Base-by-base conservation (phyloP, 2,329 filamentous ascomycete species). In the Clarireedia hainanense region DNA sequence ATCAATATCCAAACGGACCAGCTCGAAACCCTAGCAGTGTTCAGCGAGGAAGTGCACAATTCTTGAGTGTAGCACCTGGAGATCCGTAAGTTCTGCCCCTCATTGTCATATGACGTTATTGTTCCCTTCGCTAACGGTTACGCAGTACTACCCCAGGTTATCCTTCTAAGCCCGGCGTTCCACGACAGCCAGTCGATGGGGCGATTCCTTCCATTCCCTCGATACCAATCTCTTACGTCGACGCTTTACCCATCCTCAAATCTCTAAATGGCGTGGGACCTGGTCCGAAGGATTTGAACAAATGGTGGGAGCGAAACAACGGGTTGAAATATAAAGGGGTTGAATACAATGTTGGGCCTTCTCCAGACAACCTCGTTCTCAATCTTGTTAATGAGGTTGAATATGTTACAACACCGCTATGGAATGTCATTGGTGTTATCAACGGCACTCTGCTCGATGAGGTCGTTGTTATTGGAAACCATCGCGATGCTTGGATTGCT, bases 361-460 rank as follows among this genome's bases (percentile, higher is more conserved):
- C 84, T 5, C 74, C 91, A 0, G 81, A 88, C 15, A 72, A 81
- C 52, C 67, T 92, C 1, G 81, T 83, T 0, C 74, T 94, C 54
- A 89, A 91, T 67, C 78, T 89, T 6, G 42, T 80, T 66, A 96
- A 92, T 65, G 76, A 90, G 65, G 89, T 95, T 72, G 82, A 90
- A 47, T 94, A 95, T 66, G 82, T 83, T 14, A 92, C 81, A 1
- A 94, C 87, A 0, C 87, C 88, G 4, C 75, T 92, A 52, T 96
- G 91, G 91, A 87, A 99, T 67, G 89, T 94, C 2, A 92, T 97
- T 61, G 92, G 92, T 46, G 77, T 94, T 47, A 89, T 99, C 69
- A 96, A 96, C 65, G 94, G 92, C 9, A 88, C 86, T 0, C 83
- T 94, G 37, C 83, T 91, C 65, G 84, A 96, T 64, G 91, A 96